phyloP scores from a whole-genome alignment of 2,329 filamentous ascomycete genomes.

The Triangularia verruculosa region DNA sequence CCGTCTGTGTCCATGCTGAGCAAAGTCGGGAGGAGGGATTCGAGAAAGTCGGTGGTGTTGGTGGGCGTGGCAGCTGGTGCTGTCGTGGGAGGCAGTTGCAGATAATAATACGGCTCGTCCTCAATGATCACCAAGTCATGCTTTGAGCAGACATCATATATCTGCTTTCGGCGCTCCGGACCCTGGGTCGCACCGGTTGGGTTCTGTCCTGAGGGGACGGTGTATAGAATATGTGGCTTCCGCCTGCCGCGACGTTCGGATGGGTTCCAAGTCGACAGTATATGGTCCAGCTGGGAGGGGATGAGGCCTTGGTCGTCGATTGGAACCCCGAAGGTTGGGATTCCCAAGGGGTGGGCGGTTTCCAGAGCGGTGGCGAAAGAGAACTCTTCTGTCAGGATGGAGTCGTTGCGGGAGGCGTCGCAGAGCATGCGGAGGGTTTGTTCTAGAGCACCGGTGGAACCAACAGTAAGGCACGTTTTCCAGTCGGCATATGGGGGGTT shows the following conservation, averaged over 20 bases:
- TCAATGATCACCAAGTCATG: constrained; percentile 86
- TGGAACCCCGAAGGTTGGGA: constrained; percentile 48
- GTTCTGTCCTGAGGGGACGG: constrained; percentile 77
- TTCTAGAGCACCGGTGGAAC: constrained; percentile 83
- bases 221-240: constrained; percentile 57
- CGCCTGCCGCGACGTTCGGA: constrained; percentile 38
- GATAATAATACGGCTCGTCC: constrained; percentile 92
- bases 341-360: constrained; percentile 53
- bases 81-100: constrained; percentile 72
- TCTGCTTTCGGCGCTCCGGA: constrained; percentile 60
- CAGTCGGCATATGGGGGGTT: constrained; percentile 87
- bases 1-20: constrained; percentile 82
- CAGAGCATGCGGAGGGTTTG: constrained; percentile 80
- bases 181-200: constrained; percentile 84
- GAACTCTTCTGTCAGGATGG: constrained; percentile 83
- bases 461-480: constrained; percentile 78
- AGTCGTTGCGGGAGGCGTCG: constrained; percentile 65
- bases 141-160: constrained; percentile 77
- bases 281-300: constrained; percentile 49
- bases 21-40: constrained; percentile 68
- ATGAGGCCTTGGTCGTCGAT: constrained; percentile 55
- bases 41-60: constrained; percentile 70
- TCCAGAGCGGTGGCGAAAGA: constrained; percentile 75
- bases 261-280: constrained; percentile 51
- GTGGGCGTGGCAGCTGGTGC: constrained; percentile 48